Percentiles rank a stretch among this genome's conserved stretches.
Conservation (phyloP, 345 rosid species). For the Moricandia moricandioides region DNA sequence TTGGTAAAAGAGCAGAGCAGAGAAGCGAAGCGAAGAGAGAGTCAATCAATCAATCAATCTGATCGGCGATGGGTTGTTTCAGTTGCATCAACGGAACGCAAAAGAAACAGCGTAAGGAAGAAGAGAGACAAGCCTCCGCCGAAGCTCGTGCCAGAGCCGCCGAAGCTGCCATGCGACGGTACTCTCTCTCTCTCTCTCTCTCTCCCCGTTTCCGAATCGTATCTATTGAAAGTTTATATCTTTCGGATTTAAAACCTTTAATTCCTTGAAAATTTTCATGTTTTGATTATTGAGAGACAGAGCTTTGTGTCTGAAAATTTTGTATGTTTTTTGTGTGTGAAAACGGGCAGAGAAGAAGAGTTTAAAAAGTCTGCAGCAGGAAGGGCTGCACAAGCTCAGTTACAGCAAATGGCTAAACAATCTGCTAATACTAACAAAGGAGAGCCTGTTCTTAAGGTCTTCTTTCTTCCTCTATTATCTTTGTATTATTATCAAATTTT, state of each 20-base stretch:
- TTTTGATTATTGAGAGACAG: neutral
- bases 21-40: constrained; percentile 21
- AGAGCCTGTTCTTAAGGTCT: constrained; percentile 86
- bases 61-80: constrained; percentile 60
- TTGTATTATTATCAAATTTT: neutral
- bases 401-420: constrained; percentile 73
- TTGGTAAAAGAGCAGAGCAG: constrained; percentile 12
- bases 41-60: neutral
- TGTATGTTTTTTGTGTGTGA: neutral
- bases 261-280: neutral
- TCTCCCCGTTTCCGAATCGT: constrained; percentile 6
- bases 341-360: constrained; percentile 66
- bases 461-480: neutral
- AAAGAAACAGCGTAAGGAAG: constrained; percentile 60
- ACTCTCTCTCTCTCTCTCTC: neutral
- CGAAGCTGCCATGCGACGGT: constrained; percentile 96
- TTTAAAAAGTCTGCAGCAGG: constrained; percentile 91
- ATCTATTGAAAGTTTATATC: neutral
- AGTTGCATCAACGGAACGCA: constrained; percentile 65
- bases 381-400: constrained; percentile 83
- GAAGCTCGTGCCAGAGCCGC: constrained; percentile 97
- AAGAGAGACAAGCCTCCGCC: constrained; percentile 64
- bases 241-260: neutral
- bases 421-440: constrained; percentile 64
- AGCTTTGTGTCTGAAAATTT: constrained; percentile 8